Conservation (phyloP, 2,329 filamentous ascomycete genomes). For the Pseudogymnoascus sp. region DNA sequence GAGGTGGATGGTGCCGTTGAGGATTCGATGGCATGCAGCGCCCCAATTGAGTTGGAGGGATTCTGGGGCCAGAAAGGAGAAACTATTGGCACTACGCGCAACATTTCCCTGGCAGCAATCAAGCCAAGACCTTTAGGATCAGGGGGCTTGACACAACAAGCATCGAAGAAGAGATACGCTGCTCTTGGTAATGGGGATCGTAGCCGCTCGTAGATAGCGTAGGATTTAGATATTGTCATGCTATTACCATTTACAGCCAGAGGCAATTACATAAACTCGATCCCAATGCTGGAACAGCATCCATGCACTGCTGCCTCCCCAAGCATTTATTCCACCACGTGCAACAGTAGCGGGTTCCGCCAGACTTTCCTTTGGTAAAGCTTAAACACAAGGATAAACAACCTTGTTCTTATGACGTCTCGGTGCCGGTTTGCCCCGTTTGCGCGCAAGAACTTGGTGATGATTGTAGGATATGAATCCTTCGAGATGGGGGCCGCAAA, state of each 20-base stretch:
- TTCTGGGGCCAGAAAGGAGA: not conserved
- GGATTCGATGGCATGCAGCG: not conserved
- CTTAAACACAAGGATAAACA: not conserved
- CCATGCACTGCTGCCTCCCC: not conserved
- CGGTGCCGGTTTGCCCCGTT: not conserved
- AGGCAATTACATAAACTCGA: not conserved
- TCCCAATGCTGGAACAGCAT: not conserved
- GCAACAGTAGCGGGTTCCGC: not conserved
- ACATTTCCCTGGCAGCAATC: not conserved
- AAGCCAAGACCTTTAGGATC: not conserved
- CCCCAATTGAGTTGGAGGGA: not conserved
- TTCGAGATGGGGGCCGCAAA: not conserved
- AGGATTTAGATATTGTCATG: not conserved
- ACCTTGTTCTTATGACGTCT: conserved; percentile 5
- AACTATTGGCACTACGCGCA: not conserved
- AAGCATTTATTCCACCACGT: not conserved
- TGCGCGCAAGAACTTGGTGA: not conserved
- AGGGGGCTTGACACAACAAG: not conserved
- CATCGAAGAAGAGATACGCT: not conserved
- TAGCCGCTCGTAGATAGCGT: not conserved
- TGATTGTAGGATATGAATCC: not conserved
- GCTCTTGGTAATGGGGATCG: not conserved
- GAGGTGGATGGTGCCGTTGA: not conserved
- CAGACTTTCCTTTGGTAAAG: not conserved
- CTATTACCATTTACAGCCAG: not conserved